Evolutionary conservation across 2,329 filamentous ascomycete genomes (phyloP).

Genomic region (Trichoderma sp.): DNA sequence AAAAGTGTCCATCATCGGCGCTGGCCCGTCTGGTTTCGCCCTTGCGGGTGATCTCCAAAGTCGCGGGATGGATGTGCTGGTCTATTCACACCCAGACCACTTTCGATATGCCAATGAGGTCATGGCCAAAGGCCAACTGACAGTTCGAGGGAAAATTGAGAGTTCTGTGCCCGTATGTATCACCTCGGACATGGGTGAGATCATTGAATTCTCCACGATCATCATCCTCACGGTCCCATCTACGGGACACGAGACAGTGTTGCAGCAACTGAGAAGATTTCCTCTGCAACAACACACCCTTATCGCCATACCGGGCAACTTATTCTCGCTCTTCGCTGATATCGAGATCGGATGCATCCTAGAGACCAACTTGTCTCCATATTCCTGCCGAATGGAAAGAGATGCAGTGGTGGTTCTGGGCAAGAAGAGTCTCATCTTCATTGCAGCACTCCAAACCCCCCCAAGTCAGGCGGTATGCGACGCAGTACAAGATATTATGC

Average conservation of each 20-base stretch:
- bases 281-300: background rate
- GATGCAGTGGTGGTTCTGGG: background rate
- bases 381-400: background rate
- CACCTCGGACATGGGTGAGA: background rate
- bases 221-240: background rate
- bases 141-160: background rate
- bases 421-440: background rate
- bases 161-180: background rate
- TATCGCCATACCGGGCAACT: background rate
- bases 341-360: background rate
- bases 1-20: background rate
- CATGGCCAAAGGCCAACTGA: background rate
- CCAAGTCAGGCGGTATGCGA: background rate
- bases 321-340: background rate
- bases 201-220: background rate
- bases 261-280: background rate
- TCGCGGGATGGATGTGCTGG: background rate
- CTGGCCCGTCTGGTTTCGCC: background rate
- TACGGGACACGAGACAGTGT: background rate
- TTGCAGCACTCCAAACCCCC: background rate
- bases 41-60: background rate
- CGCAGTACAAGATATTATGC: background rate
- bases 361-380: background rate
- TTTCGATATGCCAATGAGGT: background rate
- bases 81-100: background rate